A percentile compares a stretch with the other conserved stretches of the same genome.
Evolutionary conservation across 2,329 filamentous ascomycete genomes (phyloP).

Genomic region (Diaporthe longicolla): DNA sequence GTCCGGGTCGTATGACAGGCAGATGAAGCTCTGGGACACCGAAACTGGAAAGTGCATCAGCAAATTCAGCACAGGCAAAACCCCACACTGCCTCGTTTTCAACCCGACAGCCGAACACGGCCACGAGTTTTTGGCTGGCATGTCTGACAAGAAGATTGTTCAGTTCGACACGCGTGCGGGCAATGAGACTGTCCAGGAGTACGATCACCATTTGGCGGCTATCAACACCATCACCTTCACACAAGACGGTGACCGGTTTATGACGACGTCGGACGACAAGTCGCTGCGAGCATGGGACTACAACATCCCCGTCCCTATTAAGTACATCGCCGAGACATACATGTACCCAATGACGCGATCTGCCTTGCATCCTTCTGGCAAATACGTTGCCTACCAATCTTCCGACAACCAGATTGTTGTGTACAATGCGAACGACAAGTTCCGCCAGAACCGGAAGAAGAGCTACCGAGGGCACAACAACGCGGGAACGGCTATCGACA

Average conservation of each 20-base stretch:
- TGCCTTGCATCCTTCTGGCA: constrained; percentile 86
- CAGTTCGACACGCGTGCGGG: constrained; percentile 90
- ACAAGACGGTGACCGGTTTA: constrained; percentile 94
- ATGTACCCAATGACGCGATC: constrained; percentile 97
- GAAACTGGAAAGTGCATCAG: constrained; percentile 91
- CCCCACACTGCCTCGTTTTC: constrained; percentile 94
- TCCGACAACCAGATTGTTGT: constrained; percentile 98
- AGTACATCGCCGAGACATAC: constrained; percentile 96
- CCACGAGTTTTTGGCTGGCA: constrained; percentile 94
- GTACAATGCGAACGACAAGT: constrained; percentile 94
- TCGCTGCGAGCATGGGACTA: constrained; percentile 98
- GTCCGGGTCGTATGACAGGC: constrained; percentile 91
- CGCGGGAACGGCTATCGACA: constrained; percentile 91
- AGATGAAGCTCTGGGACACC: constrained; percentile 98
- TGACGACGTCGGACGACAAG: constrained; percentile 98
- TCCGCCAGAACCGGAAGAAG: constrained; percentile 98
- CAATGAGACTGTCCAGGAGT: constrained; percentile 91
- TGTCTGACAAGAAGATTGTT: constrained; percentile 99
- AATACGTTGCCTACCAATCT: constrained; percentile 94
- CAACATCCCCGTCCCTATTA: constrained; percentile 97
- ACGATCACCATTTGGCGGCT: constrained; percentile 97
- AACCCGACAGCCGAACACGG: constrained; percentile 83
- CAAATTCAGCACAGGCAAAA: constrained; percentile 94
- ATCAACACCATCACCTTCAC: constrained; percentile 98
- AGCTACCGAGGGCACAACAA: constrained; percentile 96